Base-by-base conservation (phyloP, 2,329 filamentous ascomycete species). In the Sporothrix sp. region DNA sequence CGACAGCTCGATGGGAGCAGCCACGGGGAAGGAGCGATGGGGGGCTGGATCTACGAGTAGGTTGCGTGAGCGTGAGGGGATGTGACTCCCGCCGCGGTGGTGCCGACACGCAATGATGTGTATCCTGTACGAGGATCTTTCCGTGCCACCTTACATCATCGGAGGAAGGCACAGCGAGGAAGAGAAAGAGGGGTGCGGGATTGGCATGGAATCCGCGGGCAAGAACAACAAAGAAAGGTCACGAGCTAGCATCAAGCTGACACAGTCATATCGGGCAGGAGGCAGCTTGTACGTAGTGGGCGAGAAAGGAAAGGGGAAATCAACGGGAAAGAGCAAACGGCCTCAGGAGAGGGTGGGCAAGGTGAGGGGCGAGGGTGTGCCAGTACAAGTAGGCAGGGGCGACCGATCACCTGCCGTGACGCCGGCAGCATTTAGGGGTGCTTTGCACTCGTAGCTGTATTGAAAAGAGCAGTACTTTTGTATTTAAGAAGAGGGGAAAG, bases 361-460 rank as follows among this genome's bases (percentile, higher is more conserved):
- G 21, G 18, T 33, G 21, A 37, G 33, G 14, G n/a, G 35, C 20
- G 25, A 37, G 21, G 33, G 35, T 21, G 44, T 8, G 44, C 32
- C 32, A 16, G 43, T 5, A 16, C 30, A 45, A 38, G n/a, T n/a
- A n/a, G 44, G 44, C 23, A 47, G 36, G 46, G 20, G 32, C 46
- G 37, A 49, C 42, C 37, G 28, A 42, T 49, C 37, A 49, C 46
- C 46, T 42, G 46, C 33, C 45, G 37, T 21, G 45, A 35, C 25
- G 33, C 45, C 45, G 35, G 45, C 45, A 35, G 32, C 33, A 38
- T 30, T 48, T 47, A 27, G 32, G 35, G 36, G 36, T 38, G 36
- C 16, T 11, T 16, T 18, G 33, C 18, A 14, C n/a, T 35, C 43
- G 43, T 27, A 35, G 43, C 30, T 45, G n/a, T n/a, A n/a, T 27